Percentiles rank a stretch among this genome's conserved stretches.
These are phyloP conservation scores for Sarocladiaceae sp. DNA, from an alignment of 2,329 filamentous ascomycete genomes.

Conservation along the genomic window DNA sequence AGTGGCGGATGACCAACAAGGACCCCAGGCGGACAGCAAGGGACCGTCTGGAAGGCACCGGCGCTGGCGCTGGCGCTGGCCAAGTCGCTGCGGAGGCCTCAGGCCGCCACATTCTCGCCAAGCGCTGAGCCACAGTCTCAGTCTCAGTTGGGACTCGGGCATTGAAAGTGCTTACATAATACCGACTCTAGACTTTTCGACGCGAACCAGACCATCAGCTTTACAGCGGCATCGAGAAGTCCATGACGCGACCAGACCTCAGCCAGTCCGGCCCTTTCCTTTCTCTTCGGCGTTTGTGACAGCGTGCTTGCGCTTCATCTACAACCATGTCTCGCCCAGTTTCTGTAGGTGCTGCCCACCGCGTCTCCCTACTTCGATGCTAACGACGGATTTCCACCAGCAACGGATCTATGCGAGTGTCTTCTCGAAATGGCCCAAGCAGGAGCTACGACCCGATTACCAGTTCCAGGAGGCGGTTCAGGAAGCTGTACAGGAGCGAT, in stretches of 20 bases:
- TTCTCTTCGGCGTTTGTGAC: no score
- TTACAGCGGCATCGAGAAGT: background rate
- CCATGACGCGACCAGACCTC: background rate
- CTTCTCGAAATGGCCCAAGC: slow-evolving; percentile 54
- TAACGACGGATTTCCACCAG: slow-evolving; percentile 16
- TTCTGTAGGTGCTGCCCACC: background rate
- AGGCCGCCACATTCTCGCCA: no score
- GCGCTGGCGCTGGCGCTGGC: no score
- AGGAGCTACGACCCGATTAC: slow-evolving; percentile 55
- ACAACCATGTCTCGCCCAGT: slow-evolving; percentile 3
- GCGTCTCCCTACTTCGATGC: background rate
- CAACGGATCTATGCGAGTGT: slow-evolving; percentile 31
- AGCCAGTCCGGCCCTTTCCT: background rate
- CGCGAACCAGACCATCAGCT: background rate
- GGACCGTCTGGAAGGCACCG: no score
- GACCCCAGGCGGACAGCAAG: background rate
- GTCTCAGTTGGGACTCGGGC: no score
- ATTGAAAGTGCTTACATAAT: no score
- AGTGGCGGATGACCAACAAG: background rate
- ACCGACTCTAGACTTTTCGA: background rate
- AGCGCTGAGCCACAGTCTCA: no score
- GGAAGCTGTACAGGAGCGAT: slow-evolving; percentile 29
- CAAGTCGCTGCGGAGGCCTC: no score
- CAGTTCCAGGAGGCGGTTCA: slow-evolving; percentile 53
- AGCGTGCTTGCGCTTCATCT: no score